These are phyloP conservation scores for Fusarium coffeatum DNA, from an alignment of 2,329 filamentous ascomycete species.

Conservation along the genomic window DNA sequence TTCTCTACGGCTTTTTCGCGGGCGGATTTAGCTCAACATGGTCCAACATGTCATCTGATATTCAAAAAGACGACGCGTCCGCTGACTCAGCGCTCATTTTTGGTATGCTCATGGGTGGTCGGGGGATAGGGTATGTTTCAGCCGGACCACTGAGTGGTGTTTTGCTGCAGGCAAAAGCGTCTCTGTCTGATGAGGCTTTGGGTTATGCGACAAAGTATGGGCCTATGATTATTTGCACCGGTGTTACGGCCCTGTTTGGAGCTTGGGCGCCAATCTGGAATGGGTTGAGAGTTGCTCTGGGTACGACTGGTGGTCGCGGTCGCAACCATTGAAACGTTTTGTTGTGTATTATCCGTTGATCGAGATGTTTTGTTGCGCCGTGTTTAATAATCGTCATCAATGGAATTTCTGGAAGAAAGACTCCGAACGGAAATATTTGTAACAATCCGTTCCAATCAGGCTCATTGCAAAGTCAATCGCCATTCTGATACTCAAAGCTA, in stretches of 20 bases:
- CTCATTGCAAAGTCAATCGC: neutral
- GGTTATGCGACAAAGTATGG: constrained; percentile 50
- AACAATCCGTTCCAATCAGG: neutral
- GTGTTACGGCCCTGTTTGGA: constrained; percentile 47
- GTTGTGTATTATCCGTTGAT: neutral
- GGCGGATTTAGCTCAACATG: constrained; percentile 71
- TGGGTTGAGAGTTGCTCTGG: neutral
- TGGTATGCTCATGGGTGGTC: constrained; percentile 48
- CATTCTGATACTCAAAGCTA: neutral
- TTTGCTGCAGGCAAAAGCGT: constrained; percentile 38
- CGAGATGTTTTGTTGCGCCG: neutral
- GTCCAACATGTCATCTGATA: constrained; percentile 62
- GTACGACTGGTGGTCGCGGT: constrained; percentile 60
- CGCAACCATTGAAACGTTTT: constrained; percentile 46
- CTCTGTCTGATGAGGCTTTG: constrained; percentile 41
- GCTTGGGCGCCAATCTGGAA: constrained; percentile 55
- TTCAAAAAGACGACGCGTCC: constrained; percentile 45
- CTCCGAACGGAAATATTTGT: neutral
- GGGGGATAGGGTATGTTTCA: constrained; percentile 46
- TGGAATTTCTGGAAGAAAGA: neutral
- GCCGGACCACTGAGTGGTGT: constrained; percentile 47
- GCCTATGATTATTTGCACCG: constrained; percentile 50
- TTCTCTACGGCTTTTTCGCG: constrained; percentile 72
- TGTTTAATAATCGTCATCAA: neutral
- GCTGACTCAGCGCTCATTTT: constrained; percentile 48